Base-by-base conservation (phyloP, 345 rosid species). In the Hevea brasiliensis region DNA sequence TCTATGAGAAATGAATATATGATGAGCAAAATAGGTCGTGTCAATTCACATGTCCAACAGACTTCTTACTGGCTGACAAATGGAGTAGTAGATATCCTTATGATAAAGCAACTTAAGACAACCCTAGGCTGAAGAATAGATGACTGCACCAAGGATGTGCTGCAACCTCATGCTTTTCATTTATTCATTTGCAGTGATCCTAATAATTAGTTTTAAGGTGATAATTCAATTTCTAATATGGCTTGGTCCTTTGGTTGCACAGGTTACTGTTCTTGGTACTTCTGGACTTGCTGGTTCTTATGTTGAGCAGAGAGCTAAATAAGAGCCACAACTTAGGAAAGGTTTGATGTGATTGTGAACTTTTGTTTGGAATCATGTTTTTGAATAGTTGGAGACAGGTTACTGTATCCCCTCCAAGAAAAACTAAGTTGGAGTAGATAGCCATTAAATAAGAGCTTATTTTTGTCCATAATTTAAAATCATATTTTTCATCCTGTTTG, bases 241-340 rank as follows among this genome's bases (percentile, higher is more conserved):
- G 1, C 47, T 58, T 21, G 45, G 27, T 20, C 37, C 62, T 48
- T 11, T 74, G 50, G 56, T 20, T 86, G 76, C 90, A 32, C 37
- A 91, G 98, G 89, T 92, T 79, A 83, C 97, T 3, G 90, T 92
- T 76, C 93, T 91, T 59, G 94, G 92, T 69, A 92, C 98, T 61
- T 92, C 98, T 35, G 98, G 98, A 68, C 89, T 95, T 74, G 86
- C 96, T 44, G 96, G 99, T 27, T 91, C 98, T 10, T 92, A 92
- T 70, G 86, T 95, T 72, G 98, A 95, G 74, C 92, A 89, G 65
- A 88, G 97, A 79, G 86, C 93, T 69, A 75, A n/a, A n/a, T n/a
- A n/a, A 75, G 44, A 15, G 48, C 26, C 29, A 47, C 32, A 41
- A 29, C 35, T 15, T 37, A 45, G 50, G 61, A 58, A 58, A 54